Evolutionary conservation across 164 flowering plant genomes (phyloP).

Genomic region (Vitis riparia): DNA sequence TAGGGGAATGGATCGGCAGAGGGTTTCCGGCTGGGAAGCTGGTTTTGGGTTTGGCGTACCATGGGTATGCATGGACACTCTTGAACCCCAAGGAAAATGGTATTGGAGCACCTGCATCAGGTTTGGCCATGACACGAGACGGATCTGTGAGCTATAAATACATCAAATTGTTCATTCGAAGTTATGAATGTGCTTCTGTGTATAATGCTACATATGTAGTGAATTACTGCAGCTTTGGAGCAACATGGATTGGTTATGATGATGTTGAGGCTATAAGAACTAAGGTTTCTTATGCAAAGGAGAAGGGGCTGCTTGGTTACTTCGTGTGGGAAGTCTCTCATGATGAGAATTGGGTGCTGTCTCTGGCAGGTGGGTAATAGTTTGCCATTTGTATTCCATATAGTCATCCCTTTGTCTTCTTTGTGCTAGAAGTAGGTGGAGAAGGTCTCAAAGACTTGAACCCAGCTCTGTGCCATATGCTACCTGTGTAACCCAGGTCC

Average conservation of each 20-base stretch:
- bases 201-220: conserved; percentile 25
- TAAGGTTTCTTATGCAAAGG: conserved; percentile 42
- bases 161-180: conserved; percentile 11
- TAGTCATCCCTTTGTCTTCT: no score
- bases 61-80: conserved; percentile 43
- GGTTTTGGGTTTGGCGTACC: conserved; percentile 35
- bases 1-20: neutral
- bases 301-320: conserved; percentile 37
- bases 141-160: conserved; percentile 8
- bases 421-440: no score
- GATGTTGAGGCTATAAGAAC: conserved; percentile 22
- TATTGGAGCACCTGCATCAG: conserved; percentile 22
- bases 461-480: no score
- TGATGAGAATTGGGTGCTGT: conserved; percentile 40
- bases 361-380: conserved; percentile 12
- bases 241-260: conserved; percentile 44
- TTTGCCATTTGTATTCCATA: neutral
- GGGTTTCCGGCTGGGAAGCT: conserved; percentile 12
- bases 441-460: no score
- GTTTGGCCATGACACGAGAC: neutral
- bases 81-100: conserved; percentile 17
- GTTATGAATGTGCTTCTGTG: neutral
- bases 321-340: conserved; percentile 26
- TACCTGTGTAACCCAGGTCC: no score
- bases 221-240: conserved; percentile 29